Evolutionary conservation across 257 asterid species (phyloP), one percentile per base, ranked within the genome.

Genomic region (Phtheirospermum japonicum): DNA sequence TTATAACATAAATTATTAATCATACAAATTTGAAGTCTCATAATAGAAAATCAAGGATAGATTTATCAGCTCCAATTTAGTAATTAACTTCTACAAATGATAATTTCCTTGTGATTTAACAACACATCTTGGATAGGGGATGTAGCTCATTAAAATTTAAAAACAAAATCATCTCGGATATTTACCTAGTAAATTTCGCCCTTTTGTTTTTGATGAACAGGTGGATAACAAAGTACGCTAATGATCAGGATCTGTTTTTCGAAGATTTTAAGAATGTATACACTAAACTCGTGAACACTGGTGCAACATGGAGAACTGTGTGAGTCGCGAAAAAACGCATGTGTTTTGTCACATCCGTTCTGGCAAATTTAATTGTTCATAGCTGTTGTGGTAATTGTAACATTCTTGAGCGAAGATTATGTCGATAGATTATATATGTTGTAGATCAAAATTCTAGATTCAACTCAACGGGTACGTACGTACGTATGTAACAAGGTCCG

Each of bases 171-270:
- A n/a, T n/a, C n/a, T n/a, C n/a, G n/a, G n/a, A n/a, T n/a, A n/a
- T n/a, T n/a, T n/a, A n/a, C n/a, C n/a, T n/a, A n/a, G n/a, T 18
- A 2, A 19, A 40, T 53, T 19, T 28, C 10, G 52, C 28, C 14
- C 51, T 39, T 9, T 42, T 59, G 55, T 57, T 40, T 26, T 68
- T 65, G 34, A 37, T 54, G 36, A 57, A 64, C 82, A 89, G 92
- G 76, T 91, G 98, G 97, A 84, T 88, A 70, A 34, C 90, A 51
- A 86, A 79, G 80, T 91, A 91, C 34, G 97, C 98, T n/a, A 78
- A 78, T 16, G 82, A 91, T 56, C 86, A 91, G 70, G 65, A 71
- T 64, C 78, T 83, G 61, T 91, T 88, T 70, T 91, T 88, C 56
- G 77, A 86, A 65, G 97, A 91, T 74, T 91, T 91, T 69, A 80